These are phyloP conservation scores for Sporothrix phasma DNA, from an alignment of 2,329 filamentous ascomycete species.

Conservation along the genomic window DNA sequence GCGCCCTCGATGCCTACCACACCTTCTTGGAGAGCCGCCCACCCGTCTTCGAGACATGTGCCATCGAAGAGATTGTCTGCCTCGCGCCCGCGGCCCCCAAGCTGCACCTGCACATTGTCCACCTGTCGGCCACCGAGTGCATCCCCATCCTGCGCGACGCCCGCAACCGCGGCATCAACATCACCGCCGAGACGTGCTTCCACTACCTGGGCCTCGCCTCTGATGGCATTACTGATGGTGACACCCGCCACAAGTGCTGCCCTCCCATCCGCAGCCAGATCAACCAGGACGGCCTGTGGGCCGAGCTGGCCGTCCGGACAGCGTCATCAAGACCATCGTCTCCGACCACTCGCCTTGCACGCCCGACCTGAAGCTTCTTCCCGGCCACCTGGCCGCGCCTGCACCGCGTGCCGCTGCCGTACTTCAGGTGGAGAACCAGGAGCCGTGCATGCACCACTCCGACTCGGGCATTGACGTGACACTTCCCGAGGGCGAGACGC, in stretches of 20 bases:
- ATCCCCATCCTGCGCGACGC: slow-evolving; percentile 73
- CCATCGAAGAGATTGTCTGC: slow-evolving; percentile 75
- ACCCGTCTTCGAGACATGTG: slow-evolving; percentile 81
- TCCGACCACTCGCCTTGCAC: slow-evolving; percentile 96
- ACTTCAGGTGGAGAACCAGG: slow-evolving; percentile 16
- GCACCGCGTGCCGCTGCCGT: not conserved
- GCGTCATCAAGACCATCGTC: slow-evolving; percentile 83
- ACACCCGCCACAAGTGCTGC: slow-evolving; percentile 91
- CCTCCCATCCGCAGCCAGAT: slow-evolving; percentile 73
- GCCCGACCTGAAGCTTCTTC: slow-evolving; percentile 82
- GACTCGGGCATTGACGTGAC: slow-evolving; percentile 46
- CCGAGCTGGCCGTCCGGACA: slow-evolving; percentile 60
- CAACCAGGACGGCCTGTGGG: slow-evolving; percentile 83
- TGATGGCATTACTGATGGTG: slow-evolving; percentile 71
- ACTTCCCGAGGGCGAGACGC: slow-evolving; percentile 25
- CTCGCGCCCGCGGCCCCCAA: slow-evolving; percentile 70
- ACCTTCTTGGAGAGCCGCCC: slow-evolving; percentile 91
- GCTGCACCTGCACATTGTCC: slow-evolving; percentile 85
- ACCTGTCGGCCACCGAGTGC: slow-evolving; percentile 79
- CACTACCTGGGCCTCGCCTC: slow-evolving; percentile 82
- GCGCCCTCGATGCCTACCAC: slow-evolving; percentile 66
- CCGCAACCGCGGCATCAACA: slow-evolving; percentile 61
- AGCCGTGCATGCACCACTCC: slow-evolving; percentile 33
- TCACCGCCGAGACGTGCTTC: slow-evolving; percentile 92
- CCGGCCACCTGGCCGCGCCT: slow-evolving; percentile 43